Conservation (phyloP, 1,139 yeast species). For the Saccharomyces pastorianus region DNA sequence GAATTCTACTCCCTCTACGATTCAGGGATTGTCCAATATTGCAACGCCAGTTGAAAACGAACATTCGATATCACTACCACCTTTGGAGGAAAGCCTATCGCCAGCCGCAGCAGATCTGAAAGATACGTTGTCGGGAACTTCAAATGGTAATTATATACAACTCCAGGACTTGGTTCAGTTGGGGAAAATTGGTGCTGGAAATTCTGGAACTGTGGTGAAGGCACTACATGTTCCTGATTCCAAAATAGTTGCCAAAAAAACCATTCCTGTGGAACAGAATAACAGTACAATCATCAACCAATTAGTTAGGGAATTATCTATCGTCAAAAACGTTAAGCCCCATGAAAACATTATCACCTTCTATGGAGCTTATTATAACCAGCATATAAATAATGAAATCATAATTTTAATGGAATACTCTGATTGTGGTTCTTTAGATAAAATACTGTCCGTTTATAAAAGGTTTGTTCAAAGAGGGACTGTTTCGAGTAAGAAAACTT, state of each 20-base stretch:
- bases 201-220: slow-evolving; percentile 86
- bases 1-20: background rate
- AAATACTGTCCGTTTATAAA: slow-evolving; percentile 44
- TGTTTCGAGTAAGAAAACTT: slow-evolving; percentile 31
- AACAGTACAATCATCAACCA: slow-evolving; percentile 68
- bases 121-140: background rate
- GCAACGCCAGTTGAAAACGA: background rate
- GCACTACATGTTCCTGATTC: slow-evolving; percentile 85
- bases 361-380: slow-evolving; percentile 66
- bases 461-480: slow-evolving; percentile 19
- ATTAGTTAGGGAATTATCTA: slow-evolving; percentile 77
- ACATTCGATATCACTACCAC: background rate
- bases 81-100: background rate
- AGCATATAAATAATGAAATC: slow-evolving; percentile 31
- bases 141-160: slow-evolving; percentile 7
- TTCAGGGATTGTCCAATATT: background rate
- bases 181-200: slow-evolving; percentile 82
- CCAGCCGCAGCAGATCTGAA: background rate
- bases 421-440: slow-evolving; percentile 89
- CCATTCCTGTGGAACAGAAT: slow-evolving; percentile 79
- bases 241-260: slow-evolving; percentile 82
- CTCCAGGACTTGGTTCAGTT: slow-evolving; percentile 59
- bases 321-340: slow-evolving; percentile 81
- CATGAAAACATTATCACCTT: slow-evolving; percentile 76
- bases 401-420: slow-evolving; percentile 90